A percentile compares a stretch with the other conserved stretches of the same genome.
Evolutionary conservation across 192 early-diverging fungal genomes (phyloP).

Genomic region (Linnemannia elongata): DNA sequence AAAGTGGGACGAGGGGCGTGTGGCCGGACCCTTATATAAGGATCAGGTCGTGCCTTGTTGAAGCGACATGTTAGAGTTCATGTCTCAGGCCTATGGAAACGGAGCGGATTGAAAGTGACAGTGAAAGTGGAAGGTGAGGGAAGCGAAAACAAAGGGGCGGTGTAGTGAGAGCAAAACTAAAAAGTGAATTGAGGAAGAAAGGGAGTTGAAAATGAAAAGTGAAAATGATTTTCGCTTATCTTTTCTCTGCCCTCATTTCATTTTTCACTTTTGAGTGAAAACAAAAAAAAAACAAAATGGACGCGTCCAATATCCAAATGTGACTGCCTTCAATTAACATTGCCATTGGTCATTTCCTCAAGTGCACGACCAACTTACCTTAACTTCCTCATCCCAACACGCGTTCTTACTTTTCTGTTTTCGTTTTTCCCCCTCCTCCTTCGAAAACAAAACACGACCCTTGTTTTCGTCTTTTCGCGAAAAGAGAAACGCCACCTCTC

Average conservation of each 20-base stretch:
- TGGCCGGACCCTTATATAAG: conserved; percentile 15
- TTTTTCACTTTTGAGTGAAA: background rate
- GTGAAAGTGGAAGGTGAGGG: background rate
- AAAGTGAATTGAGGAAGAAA: background rate
- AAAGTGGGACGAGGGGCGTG: background rate
- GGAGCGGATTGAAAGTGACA: conserved; percentile 4
- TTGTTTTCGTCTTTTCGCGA: background rate
- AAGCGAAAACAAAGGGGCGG: no score
- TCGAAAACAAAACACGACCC: background rate
- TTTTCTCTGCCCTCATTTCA: background rate
- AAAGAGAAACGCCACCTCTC: background rate
- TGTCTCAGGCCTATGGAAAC: background rate
- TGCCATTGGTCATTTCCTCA: background rate
- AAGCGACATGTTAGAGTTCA: background rate
- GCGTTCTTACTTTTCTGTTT: background rate
- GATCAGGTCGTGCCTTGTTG: conserved; percentile 1
- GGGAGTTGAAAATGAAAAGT: background rate
- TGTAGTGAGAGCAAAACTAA: background rate
- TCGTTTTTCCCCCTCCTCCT: background rate
- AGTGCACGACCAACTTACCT: background rate
- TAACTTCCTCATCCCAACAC: background rate
- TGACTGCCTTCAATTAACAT: background rate
- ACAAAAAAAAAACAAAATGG: background rate
- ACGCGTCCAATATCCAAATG: background rate
- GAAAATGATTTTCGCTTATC: no score